These are phyloP conservation scores for Boletus semigastroideus DNA, from an alignment of 1,284 basidiomycete genomes.

Conservation along the genomic window DNA sequence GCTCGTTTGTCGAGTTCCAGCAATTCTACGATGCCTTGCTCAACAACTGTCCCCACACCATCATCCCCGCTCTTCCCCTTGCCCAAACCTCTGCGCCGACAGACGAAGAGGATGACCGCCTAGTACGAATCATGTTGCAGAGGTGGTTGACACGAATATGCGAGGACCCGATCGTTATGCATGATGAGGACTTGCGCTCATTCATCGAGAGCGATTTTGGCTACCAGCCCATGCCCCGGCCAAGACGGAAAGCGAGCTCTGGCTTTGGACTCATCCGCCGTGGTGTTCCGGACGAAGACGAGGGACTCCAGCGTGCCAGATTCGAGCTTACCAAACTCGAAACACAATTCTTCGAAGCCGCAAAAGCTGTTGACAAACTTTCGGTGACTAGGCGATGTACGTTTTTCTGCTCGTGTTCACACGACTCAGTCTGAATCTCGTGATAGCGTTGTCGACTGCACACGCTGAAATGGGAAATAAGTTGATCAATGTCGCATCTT, in stretches of 20 bases:
- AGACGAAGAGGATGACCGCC: constrained; percentile 93
- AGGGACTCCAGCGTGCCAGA: constrained; percentile 83
- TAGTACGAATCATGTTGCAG: constrained; percentile 91
- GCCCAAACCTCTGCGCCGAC: constrained; percentile 92
- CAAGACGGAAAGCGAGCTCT: constrained; percentile 65
- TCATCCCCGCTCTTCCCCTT: constrained; percentile 87
- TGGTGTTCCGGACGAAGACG: constrained; percentile 79
- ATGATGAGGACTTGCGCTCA: constrained; percentile 87
- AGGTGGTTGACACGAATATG: constrained; percentile 89
- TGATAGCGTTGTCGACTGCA: constrained; percentile 67
- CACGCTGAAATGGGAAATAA: constrained; percentile 89
- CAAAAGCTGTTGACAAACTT: constrained; percentile 83
- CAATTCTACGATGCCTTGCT: constrained; percentile 87
- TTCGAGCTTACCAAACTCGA: constrained; percentile 90
- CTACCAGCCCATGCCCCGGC: constrained; percentile 78
- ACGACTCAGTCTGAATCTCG: neutral
- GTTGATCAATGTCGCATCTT: constrained; percentile 82
- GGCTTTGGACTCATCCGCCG: constrained; percentile 70
- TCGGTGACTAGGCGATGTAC: constrained; percentile 77
- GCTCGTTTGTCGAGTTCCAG: constrained; percentile 90
- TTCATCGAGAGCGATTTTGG: constrained; percentile 97
- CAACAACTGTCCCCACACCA: constrained; percentile 85
- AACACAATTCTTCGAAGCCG: constrained; percentile 84
- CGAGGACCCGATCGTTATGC: constrained; percentile 81
- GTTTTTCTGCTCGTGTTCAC: neutral